phyloP scores from a whole-genome alignment of 1,139 yeast species.

The Saccharomycopsis phalli region DNA sequence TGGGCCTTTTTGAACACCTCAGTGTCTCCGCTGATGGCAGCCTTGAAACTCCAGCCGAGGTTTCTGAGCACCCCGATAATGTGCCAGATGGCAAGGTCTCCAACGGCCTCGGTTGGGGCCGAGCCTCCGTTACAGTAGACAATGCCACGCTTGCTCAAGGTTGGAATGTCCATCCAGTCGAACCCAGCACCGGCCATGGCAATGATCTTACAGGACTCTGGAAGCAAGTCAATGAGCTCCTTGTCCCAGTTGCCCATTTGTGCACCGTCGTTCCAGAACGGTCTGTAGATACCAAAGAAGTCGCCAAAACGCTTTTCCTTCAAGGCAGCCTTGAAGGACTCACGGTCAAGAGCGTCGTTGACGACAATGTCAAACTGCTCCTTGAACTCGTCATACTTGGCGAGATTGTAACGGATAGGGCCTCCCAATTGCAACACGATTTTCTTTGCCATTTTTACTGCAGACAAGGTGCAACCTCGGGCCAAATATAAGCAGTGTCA shows the following conservation, averaged over 20 bases:
- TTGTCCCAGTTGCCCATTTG: constrained; percentile 19
- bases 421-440: constrained; percentile 17
- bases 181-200: constrained; percentile 34
- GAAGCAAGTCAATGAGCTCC: constrained; percentile 24
- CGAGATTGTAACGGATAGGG: constrained; percentile 17
- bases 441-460: constrained; percentile 10
- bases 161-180: constrained; percentile 32
- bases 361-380: constrained; percentile 8
- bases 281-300: constrained; percentile 17
- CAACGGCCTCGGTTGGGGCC: constrained; percentile 18
- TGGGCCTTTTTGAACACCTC: constrained; percentile 9
- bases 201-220: constrained; percentile 29
- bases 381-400: constrained; percentile 7
- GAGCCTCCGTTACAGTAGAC: constrained; percentile 19
- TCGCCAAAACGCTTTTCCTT: constrained; percentile 8
- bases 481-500: no score
- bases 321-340: constrained; percentile 10
- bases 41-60: constrained; percentile 14
- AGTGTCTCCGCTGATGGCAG: constrained; percentile 9
- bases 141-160: constrained; percentile 28
- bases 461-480: no score
- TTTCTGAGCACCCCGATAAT: constrained; percentile 15
- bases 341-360: constrained; percentile 1
- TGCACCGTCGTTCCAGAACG: constrained; percentile 18
- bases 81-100: constrained; percentile 18